phyloP scores from a whole-genome alignment of 345 rosid genomes.

The Moringa oleifera region DNA sequence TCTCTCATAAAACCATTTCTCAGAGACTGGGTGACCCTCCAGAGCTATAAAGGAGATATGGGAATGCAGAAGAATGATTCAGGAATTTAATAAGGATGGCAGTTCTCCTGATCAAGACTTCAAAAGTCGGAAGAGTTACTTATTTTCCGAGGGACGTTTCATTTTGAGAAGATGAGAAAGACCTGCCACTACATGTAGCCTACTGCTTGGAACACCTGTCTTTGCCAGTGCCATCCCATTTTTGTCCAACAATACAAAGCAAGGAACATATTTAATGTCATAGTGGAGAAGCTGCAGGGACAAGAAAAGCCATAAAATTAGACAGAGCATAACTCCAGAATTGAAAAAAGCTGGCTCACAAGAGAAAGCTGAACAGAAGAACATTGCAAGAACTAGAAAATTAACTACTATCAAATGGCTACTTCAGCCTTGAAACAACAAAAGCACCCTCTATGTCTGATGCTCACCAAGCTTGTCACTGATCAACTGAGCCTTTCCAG shows the following conservation, averaged over 20 bases:
- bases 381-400: neutral
- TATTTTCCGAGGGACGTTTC: conserved; percentile 34
- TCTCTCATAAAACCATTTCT: too few species aligned
- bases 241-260: conserved; percentile 87
- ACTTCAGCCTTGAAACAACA: too few species aligned
- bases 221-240: conserved; percentile 76
- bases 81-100: too few species aligned
- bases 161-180: conserved; percentile 80
- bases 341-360: neutral
- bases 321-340: neutral
- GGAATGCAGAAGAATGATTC: neutral
- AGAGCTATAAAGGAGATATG: neutral
- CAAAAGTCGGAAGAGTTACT: neutral
- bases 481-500: too few species aligned
- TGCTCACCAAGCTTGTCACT: too few species aligned
- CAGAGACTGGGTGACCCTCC: too few species aligned
- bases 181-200: conserved; percentile 85
- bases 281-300: conserved; percentile 77
- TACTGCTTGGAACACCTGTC: conserved; percentile 80
- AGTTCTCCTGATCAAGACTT: neutral
- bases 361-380: neutral
- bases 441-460: too few species aligned
- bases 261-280: conserved; percentile 83
- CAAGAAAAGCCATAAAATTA: conserved; percentile 1
- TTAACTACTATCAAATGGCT: too few species aligned